phyloP scores from a whole-genome alignment of 257 asterid species.

The Solanum virginianum region DNA sequence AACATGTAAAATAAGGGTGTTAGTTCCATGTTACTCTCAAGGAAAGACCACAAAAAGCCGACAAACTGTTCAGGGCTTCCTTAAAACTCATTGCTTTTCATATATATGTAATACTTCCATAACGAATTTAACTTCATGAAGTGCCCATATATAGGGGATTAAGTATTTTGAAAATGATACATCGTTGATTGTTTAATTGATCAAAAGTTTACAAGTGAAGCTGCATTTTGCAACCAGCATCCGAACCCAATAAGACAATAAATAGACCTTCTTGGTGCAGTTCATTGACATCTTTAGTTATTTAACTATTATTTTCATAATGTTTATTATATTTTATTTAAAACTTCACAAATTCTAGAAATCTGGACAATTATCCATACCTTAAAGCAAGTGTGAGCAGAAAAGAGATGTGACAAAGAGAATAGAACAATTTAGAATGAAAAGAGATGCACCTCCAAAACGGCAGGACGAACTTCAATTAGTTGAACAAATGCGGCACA shows the following conservation, averaged over 20 bases:
- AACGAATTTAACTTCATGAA: neutral
- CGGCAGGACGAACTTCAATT: conserved; percentile 69
- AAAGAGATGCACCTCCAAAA: conserved; percentile 49
- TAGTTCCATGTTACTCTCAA: neutral
- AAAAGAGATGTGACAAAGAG: neutral
- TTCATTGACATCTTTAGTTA: neutral
- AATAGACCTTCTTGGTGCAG: neutral
- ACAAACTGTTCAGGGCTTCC: neutral
- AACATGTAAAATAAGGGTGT: neutral
- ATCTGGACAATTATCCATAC: neutral
- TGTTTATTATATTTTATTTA: neutral
- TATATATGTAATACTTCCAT: neutral
- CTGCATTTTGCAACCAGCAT: neutral
- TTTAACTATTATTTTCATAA: neutral
- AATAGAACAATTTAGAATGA: neutral
- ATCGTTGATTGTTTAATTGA: neutral
- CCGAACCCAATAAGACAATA: neutral
- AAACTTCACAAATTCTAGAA: neutral
- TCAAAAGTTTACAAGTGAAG: neutral
- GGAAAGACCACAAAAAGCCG: neutral
- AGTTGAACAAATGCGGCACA: conserved; percentile 96
- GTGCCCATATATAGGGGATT: neutral
- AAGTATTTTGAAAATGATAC: neutral
- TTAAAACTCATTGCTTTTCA: neutral
- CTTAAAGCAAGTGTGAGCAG: neutral